Conservation (phyloP, 768 basidiomycete genomes). For the Sarcodon aspratus region DNA sequence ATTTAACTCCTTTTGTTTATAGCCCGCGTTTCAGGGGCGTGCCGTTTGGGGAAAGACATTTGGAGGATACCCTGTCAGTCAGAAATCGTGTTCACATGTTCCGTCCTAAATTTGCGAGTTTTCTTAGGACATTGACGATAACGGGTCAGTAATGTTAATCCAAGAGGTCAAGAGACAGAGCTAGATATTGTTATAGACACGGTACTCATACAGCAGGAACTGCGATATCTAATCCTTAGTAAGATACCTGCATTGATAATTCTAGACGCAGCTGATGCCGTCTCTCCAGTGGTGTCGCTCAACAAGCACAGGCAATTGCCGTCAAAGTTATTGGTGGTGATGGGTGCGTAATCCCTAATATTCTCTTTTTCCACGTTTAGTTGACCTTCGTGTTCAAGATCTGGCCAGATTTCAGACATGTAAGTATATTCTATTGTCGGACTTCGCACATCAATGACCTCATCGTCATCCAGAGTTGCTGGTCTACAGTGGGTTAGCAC, state of each 20-base stretch:
- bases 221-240: slow-evolving; percentile 74
- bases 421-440: slow-evolving; percentile 15
- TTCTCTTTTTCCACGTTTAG: too few relatives aligned
- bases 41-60: slow-evolving; percentile 56
- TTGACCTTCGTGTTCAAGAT: too few relatives aligned
- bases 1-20: background rate
- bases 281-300: slow-evolving; percentile 13
- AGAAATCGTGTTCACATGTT: too few relatives aligned
- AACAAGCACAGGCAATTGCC: slow-evolving; percentile 8
- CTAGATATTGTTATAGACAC: too few relatives aligned
- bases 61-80: too few relatives aligned
- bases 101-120: too few relatives aligned
- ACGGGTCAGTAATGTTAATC: too few relatives aligned
- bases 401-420: slow-evolving; percentile 72
- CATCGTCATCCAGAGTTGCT: slow-evolving; percentile 8
- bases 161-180: too few relatives aligned
- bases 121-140: too few relatives aligned
- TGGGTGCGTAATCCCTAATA: too few relatives aligned
- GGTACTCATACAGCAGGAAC: slow-evolving; percentile 85
- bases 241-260: too few relatives aligned
- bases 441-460: too few relatives aligned
- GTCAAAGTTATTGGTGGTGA: slow-evolving; percentile 11
- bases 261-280: background rate
- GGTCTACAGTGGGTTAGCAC: slow-evolving; percentile 14
- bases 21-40: background rate